phyloP scores from a whole-genome alignment of 2,329 filamentous ascomycete species.

The Aspergillus phoenicis region DNA sequence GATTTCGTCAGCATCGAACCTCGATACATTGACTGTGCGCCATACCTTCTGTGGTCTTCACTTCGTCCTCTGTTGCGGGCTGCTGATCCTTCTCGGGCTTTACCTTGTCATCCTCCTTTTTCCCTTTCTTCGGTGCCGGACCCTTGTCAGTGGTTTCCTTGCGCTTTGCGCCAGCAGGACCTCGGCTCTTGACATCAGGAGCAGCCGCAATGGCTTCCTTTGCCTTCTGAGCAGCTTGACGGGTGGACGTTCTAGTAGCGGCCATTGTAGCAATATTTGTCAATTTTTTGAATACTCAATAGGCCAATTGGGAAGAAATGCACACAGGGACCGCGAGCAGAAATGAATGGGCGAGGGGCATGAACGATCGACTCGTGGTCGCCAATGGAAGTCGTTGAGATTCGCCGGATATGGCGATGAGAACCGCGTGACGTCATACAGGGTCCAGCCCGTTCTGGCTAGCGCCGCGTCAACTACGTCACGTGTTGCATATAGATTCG shows the following conservation, averaged over 20 bases:
- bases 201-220: slow-evolving; percentile 43
- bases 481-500: neutral
- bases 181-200: slow-evolving; percentile 32
- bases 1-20: neutral
- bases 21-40: neutral
- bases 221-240: slow-evolving; percentile 48
- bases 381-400: slow-evolving; percentile 1
- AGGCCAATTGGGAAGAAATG: neutral
- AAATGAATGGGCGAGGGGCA: neutral
- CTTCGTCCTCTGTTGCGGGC: slow-evolving; percentile 17
- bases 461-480: slow-evolving; percentile 7
- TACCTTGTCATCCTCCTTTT: slow-evolving; percentile 30
- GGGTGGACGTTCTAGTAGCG: slow-evolving; percentile 42
- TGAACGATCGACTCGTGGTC: neutral
- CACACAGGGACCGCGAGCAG: neutral
- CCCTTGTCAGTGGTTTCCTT: slow-evolving; percentile 36
- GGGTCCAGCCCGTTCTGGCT: slow-evolving; percentile 3
- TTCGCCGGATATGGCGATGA: slow-evolving; percentile 18
- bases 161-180: slow-evolving; percentile 41
- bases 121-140: slow-evolving; percentile 42
- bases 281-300: neutral
- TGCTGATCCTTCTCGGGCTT: slow-evolving; percentile 6
- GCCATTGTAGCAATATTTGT: slow-evolving; percentile 26
- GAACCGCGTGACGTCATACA: slow-evolving; percentile 39
- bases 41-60: slow-evolving; percentile 17